Percentiles rank a stretch among this genome's conserved stretches.
Evolutionary conservation across 805 yeast species (phyloP).

Genomic region (Metschnikowia kofuensis): DNA sequence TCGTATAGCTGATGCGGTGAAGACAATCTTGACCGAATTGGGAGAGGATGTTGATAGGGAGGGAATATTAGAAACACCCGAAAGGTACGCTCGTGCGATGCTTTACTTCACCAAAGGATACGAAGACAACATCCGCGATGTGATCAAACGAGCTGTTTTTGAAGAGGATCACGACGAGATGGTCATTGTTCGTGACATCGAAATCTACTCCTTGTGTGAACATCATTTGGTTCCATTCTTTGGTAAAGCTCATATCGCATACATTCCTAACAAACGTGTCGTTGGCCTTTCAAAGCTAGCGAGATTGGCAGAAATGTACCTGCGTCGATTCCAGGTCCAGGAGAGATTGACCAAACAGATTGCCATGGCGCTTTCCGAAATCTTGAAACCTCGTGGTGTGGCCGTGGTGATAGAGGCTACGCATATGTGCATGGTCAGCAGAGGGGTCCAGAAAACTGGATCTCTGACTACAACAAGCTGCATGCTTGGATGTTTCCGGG

Average conservation of each 20-base stretch:
- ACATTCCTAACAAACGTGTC: conserved; percentile 91
- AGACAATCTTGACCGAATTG: conserved; percentile 69
- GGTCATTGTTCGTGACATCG: conserved; percentile 96
- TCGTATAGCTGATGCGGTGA: conserved; percentile 84
- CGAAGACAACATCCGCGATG: conserved; percentile 89
- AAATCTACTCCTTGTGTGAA: conserved; percentile 88
- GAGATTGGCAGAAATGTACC: conserved; percentile 93
- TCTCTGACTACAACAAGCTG: conserved; percentile 92
- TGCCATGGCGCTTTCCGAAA: conserved; percentile 91
- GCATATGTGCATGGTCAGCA: conserved; percentile 98
- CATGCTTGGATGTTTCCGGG: conserved; percentile 94
- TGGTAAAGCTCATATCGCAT: conserved; percentile 97
- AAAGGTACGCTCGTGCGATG: conserved; percentile 95
- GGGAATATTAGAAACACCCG: conserved; percentile 92
- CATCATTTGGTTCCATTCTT: conserved; percentile 97
- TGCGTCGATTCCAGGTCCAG: conserved; percentile 96
- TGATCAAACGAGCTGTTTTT: conserved; percentile 90
- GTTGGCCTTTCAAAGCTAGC: conserved; percentile 92
- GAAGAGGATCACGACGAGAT: conserved; percentile 99
- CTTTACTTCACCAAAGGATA: conserved; percentile 93
- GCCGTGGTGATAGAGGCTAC: conserved; percentile 98
- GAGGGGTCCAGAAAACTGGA: conserved; percentile 96
- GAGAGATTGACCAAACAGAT: conserved; percentile 95
- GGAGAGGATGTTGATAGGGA: conserved; percentile 91
- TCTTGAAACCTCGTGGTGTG: conserved; percentile 91